A percentile compares a stretch with the other conserved stretches of the same genome.
Evolutionary conservation across 345 rosid species (phyloP).

Genomic region (Lenwebbia sp.): DNA sequence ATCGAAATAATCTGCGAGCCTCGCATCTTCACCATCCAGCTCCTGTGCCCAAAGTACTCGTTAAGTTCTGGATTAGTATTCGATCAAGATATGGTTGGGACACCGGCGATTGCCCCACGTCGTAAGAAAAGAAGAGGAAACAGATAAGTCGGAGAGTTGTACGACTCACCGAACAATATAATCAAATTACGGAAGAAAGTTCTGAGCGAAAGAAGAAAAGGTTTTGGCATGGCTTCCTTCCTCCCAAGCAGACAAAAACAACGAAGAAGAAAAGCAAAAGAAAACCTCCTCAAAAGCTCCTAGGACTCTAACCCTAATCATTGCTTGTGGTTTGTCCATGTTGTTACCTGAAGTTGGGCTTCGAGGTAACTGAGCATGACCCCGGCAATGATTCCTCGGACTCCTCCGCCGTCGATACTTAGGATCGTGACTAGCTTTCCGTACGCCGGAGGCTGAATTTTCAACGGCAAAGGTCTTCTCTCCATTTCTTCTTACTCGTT

Average conservation of each 20-base stretch:
- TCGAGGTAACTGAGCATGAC: constrained; percentile 59
- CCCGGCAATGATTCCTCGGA: constrained; percentile 58
- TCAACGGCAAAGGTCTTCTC: not conserved
- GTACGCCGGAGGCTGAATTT: constrained; percentile 26
- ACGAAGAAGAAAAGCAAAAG: not conserved
- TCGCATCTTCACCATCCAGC: not conserved
- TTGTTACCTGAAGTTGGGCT: constrained; percentile 62
- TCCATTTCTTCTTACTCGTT: not conserved
- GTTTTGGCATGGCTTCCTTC: not conserved
- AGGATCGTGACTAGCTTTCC: constrained; percentile 55
- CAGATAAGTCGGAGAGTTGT: not conserved
- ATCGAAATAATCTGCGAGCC: not conserved
- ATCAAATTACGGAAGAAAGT: not conserved
- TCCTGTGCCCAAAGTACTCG: not conserved
- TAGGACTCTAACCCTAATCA: not conserved
- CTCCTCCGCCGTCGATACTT: constrained; percentile 78
- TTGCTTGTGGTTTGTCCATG: not conserved
- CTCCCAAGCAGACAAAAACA: not conserved
- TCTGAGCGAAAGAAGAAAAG: not conserved
- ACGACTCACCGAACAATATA: not conserved
- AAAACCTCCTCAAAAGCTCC: not conserved
- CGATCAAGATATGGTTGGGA: not conserved
- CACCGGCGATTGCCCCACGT: not conserved
- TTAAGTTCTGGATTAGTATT: not conserved
- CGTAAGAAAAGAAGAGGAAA: not conserved